These are phyloP conservation scores for Pestalotiopsis sp. DNA, from an alignment of 2,329 filamentous ascomycete species.

Conservation along the genomic window DNA sequence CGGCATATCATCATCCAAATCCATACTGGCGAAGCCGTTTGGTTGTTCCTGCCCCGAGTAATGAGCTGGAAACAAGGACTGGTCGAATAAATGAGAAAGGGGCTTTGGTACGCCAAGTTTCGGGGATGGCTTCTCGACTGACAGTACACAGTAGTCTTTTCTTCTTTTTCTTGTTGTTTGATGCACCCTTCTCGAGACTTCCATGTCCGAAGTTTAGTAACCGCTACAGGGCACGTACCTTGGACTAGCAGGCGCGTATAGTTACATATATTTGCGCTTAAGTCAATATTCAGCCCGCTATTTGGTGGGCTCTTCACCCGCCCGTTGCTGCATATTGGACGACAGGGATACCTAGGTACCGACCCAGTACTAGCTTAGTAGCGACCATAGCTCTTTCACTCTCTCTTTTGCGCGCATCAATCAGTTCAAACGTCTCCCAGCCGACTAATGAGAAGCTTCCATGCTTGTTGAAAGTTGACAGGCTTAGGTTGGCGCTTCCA, in stretches of 20 bases:
- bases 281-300: background rate
- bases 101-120: background rate
- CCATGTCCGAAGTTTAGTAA: background rate
- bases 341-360: background rate
- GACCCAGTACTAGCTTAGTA: background rate
- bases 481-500: background rate
- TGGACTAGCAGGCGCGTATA: background rate
- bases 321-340: background rate
- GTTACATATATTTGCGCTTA: background rate
- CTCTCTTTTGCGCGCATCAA: background rate
- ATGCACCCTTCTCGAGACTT: background rate
- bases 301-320: background rate
- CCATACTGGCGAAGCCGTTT: conserved; percentile 47
- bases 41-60: background rate
- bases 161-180: background rate
- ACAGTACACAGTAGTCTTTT: background rate
- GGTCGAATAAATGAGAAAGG: background rate
- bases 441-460: background rate
- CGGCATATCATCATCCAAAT: conserved; percentile 68
- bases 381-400: background rate
- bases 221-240: background rate
- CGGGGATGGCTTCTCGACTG: background rate
- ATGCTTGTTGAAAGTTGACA: background rate
- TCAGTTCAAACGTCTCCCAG: background rate
- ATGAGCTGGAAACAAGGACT: background rate